These are phyloP conservation scores for Catharanthus roseus DNA, from an alignment of 257 asterid species.

Conservation along the genomic window DNA sequence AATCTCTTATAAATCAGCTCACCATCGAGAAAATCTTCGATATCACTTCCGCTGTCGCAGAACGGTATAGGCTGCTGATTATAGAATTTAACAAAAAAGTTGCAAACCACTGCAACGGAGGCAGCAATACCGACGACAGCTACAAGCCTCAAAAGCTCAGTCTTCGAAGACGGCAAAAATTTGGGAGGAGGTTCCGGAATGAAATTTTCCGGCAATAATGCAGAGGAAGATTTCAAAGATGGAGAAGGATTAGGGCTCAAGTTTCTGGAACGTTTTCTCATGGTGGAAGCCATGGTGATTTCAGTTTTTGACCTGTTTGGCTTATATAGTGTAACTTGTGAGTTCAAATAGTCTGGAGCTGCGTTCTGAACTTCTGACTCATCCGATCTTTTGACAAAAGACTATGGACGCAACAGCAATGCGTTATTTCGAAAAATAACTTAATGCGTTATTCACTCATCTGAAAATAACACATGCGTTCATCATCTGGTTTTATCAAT, in stretches of 20 bases:
- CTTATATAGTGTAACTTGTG: no score
- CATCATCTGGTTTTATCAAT: no score
- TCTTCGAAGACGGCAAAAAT: conserved; percentile 51
- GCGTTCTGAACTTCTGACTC: no score
- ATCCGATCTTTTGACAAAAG: no score
- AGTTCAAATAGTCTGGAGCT: no score
- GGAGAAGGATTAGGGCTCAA: conserved; percentile 5
- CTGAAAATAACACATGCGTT: no score
- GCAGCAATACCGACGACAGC: conserved; percentile 58
- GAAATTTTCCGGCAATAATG: conserved; percentile 3
- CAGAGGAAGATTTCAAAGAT: conserved; percentile 14
- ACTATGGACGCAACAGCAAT: no score
- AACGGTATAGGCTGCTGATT: conserved; percentile 52
- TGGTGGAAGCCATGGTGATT: conserved; percentile 22
- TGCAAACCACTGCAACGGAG: conserved; percentile 52
- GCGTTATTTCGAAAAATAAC: no score
- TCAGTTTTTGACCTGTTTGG: no score
- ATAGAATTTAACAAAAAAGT: conserved; percentile 35
- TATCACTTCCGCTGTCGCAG: conserved; percentile 39
- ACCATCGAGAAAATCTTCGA: conserved; percentile 48
- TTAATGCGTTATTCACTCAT: no score
- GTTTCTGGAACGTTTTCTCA: conserved; percentile 20
- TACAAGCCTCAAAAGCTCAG: conserved; percentile 48
- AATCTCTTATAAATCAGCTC: background rate
- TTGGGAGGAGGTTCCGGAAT: conserved; percentile 35